Evolutionary conservation across 2,329 filamentous ascomycete genomes (phyloP), one percentile per base, ranked within the genome.

Genomic region (Byssochlamys sp.): DNA sequence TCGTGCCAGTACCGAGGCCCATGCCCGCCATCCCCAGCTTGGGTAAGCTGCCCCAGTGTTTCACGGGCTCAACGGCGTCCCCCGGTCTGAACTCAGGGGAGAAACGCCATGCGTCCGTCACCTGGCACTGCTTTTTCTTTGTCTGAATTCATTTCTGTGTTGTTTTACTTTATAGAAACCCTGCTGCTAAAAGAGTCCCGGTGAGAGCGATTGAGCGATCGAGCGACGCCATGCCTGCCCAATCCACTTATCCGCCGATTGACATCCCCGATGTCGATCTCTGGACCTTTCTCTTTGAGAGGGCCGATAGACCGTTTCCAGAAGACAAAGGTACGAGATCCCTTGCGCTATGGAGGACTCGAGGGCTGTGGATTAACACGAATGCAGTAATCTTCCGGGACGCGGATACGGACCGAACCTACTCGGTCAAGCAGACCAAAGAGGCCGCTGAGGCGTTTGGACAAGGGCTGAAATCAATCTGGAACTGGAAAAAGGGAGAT

Each of bases 401-500:
- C 73, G 82, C 84, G 59, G 84, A 88, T 60, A 89, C 88, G 2
- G 78, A 81, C 55, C 78, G 83, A 25, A 75, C 77, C 33, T 90
- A 95, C 73, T 95, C 85, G 52, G 91, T 84, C 70, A 78, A 79
- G 31, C 80, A 90, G 61, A 75, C 89, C 57, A 86, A 83, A 65
- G 77, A 78, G 60, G 78, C 83, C 14, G 87, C 90, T 1, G 74
- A 85, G 45, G 81, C 84, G n/a, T 95, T 96, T 63, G 91, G 90
- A 54, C 84, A 86, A 62, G 91, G 89, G 0, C 80, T 97, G 24
- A 86, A 85, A 67, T 82, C 86, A 27, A 73, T 79, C 25, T 92
- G 86, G 81, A 80, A 85, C 54, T 96, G 91, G 88, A 80, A 85
- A 64, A 91, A 88, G 69, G 88, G 89, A 66, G 89, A 96, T 69